Percentiles rank a stretch among this genome's conserved stretches.
These are phyloP conservation scores for Orbilia oligospora DNA, from an alignment of 2,329 filamentous ascomycete species.

Conservation along the genomic window DNA sequence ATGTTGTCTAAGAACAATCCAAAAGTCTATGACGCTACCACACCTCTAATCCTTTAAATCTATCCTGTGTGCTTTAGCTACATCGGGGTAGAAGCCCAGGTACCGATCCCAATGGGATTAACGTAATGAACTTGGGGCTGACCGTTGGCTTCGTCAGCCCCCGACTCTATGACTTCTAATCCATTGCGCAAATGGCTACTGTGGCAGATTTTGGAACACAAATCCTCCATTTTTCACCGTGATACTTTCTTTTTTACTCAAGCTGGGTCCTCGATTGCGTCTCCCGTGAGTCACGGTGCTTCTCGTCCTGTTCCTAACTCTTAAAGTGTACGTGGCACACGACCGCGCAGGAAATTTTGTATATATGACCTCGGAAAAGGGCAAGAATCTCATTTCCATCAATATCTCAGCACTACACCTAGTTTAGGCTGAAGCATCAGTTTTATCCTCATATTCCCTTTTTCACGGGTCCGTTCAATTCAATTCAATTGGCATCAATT, in stretches of 20 bases:
- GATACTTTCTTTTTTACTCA: constrained; percentile 3
- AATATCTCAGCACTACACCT: not conserved
- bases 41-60: not conserved
- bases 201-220: constrained; percentile 29
- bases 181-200: constrained; percentile 35
- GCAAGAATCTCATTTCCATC: not conserved
- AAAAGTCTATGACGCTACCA: too few relatives aligned
- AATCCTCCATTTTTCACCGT: not conserved
- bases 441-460: not conserved
- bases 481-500: not conserved
- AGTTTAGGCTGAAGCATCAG: not conserved
- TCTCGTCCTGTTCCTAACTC: not conserved
- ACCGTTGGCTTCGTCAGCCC: constrained; percentile 18
- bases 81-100: not conserved
- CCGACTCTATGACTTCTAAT: constrained; percentile 6
- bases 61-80: not conserved
- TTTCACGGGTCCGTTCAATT: too few relatives aligned
- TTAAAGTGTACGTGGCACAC: constrained; percentile 40
- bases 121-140: constrained; percentile 22
- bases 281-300: constrained; percentile 41
- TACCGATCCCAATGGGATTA: not conserved
- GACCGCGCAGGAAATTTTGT: not conserved
- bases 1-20: too few relatives aligned
- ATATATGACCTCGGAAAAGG: constrained; percentile 4
- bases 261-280: constrained; percentile 35